Evolutionary conservation across 306 rosid species (phyloP).

Genomic region (Rubus idaeus): DNA sequence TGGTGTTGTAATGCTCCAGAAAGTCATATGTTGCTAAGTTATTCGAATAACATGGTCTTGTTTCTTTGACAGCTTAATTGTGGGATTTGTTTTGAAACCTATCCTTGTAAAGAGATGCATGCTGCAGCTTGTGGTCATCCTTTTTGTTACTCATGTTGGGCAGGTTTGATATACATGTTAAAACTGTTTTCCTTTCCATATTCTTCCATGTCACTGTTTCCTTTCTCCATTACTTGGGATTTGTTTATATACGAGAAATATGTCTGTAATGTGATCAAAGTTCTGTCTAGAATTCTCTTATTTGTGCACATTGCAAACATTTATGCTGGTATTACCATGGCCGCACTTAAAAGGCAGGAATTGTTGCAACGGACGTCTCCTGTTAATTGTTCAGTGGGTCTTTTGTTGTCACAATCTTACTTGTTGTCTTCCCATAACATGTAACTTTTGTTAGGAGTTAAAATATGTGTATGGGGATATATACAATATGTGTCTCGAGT

Average conservation of each 20-base stretch:
- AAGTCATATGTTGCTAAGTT: neutral
- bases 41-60: constrained; percentile 15
- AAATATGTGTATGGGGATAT: neutral
- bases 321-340: neutral
- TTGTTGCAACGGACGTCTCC: neutral
- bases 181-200: neutral
- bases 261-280: neutral
- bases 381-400: neutral
- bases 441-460: neutral
- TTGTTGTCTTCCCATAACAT: neutral
- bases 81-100: constrained; percentile 60
- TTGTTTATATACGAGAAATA: neutral
- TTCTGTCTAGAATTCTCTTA: neutral
- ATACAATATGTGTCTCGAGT: neutral
- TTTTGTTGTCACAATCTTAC: neutral
- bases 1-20: neutral
- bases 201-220: neutral
- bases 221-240: neutral
- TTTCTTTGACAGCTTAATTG: constrained; percentile 45
- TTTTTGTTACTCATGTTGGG: constrained; percentile 55
- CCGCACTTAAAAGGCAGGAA: neutral
- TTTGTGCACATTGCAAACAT: neutral
- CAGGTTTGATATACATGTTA: constrained; percentile 37
- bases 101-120: constrained; percentile 38
- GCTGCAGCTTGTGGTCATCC: constrained; percentile 60